Evolutionary conservation across 768 basidiomycete genomes (phyloP).

Genomic region (Calvatia gigantea): DNA sequence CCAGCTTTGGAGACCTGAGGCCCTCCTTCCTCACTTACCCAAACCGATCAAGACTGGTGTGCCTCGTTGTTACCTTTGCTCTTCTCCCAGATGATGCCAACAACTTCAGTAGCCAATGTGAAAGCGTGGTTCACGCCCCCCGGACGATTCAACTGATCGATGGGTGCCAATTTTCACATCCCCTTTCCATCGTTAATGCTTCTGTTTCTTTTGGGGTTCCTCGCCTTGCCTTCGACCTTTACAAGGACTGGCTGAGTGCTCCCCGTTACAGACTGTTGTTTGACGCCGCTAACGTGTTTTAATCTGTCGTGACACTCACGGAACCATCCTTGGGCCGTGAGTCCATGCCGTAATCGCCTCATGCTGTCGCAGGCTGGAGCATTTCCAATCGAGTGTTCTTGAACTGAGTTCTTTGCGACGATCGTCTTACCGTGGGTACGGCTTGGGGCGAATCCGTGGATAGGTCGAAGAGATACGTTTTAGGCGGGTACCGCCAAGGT

Average conservation of each 20-base stretch:
- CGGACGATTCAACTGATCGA: background rate
- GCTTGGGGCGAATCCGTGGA: conserved; percentile 28
- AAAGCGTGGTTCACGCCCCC: conserved; percentile 23
- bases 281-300: conserved; percentile 56
- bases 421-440: conserved; percentile 28
- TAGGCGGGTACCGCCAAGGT: background rate
- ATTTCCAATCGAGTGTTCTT: conserved; percentile 33
- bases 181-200: conserved; percentile 47
- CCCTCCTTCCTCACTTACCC: background rate
- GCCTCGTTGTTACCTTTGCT: conserved; percentile 32
- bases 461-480: conserved; percentile 25
- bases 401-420: conserved; percentile 33
- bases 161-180: conserved; percentile 36
- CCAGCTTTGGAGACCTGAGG: conserved; percentile 1
- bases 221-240: conserved; percentile 15
- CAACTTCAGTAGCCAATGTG: conserved; percentile 54
- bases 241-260: conserved; percentile 24
- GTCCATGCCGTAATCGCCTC: conserved; percentile 55
- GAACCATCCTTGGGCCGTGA: conserved; percentile 43
- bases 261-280: conserved; percentile 34
- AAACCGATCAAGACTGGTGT: conserved; percentile 30
- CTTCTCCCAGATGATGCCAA: conserved; percentile 67
- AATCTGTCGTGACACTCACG: conserved; percentile 49
- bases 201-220: conserved; percentile 46
- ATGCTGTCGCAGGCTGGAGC: conserved; percentile 35